Percentiles rank a stretch among this genome's conserved stretches.
These are phyloP conservation scores for Dactylellina cionopaga DNA, from an alignment of 2,329 filamentous ascomycete species.

Conservation along the genomic window DNA sequence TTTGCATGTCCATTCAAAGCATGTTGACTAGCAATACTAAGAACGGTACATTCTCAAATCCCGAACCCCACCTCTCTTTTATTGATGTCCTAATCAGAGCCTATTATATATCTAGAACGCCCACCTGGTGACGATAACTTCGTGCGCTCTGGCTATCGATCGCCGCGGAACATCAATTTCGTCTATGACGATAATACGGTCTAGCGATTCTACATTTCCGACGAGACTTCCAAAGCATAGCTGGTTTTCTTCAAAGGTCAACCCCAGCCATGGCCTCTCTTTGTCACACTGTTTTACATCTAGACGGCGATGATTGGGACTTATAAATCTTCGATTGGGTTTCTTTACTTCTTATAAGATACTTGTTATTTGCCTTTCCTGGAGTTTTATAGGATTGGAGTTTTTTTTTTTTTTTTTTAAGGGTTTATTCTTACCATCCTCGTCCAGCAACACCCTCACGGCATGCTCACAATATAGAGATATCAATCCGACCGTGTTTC, in stretches of 20 bases:
- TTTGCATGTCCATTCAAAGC: conserved; percentile 96
- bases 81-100: too few relatives aligned
- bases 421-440: conserved; percentile 14
- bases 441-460: conserved; percentile 11
- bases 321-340: not conserved
- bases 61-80: not conserved
- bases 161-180: conserved; percentile 90
- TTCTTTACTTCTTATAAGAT: conserved; percentile 8
- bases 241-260: too few relatives aligned
- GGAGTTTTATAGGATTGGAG: conserved; percentile 48
- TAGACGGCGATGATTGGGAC: too few relatives aligned
- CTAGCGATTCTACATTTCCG: conserved; percentile 60
- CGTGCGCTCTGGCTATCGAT: conserved; percentile 76
- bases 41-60: conserved; percentile 65
- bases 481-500: conserved; percentile 16
- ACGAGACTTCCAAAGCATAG: too few relatives aligned
- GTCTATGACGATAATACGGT: conserved; percentile 91
- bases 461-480: conserved; percentile 23
- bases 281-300: too few relatives aligned
- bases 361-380: conserved; percentile 27
- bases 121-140: conserved; percentile 92
- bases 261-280: too few relatives aligned
- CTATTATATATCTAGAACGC: conserved; percentile 68
- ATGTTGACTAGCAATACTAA: conserved; percentile 97
- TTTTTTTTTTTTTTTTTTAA: too few relatives aligned